Evolutionary conservation across 2,329 filamentous ascomycete species (phyloP), one percentile per base, ranked within the genome.

Genomic region (Sarocladiaceae sp.): DNA sequence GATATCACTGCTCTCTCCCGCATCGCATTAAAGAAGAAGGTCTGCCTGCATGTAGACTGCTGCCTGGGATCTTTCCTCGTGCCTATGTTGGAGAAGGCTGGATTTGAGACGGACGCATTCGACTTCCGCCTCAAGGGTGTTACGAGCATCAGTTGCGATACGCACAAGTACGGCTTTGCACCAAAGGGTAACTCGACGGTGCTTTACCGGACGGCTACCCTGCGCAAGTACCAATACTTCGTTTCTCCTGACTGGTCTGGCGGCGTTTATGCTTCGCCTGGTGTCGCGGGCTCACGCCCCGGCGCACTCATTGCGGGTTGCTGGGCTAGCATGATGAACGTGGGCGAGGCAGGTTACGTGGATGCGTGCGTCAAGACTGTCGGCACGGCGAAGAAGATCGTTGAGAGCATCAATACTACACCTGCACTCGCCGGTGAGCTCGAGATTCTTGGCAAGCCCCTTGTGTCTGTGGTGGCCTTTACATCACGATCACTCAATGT

Each of bases 161-260:
- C 94, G 2, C 94, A 99, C 80, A 99, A 99, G 70, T 99, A 99
- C 67, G 94, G 94, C 33, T 99, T 99, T 66, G 94, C 94, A 1
- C 94, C 94, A 51, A 99, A 99, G 75, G 94, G 94, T 59, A 99
- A 96, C 78, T 94, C 88, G 50, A 94, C 91, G 1, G 79, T 96
- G 13, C 79, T 99, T 37, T 99, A 99, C 78, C 90, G 94, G 61
- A 88, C 84, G 42, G 80, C 85, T 29, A 74, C 81, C 44, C 81
- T 95, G 58, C 84, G 94, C 60, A 83, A 84, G 53, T 93, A 96
- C 70, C 94, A 99, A 71, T 99, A 99, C 78, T 99, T 96, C 70
- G 87, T 99, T 66, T 90, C 87, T 28, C 87, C 94, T 6, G 89
- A 96, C 71, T 99, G 94, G 94, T 85, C 88, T 10, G 94, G 94